Evolutionary conservation across 176 grass and related monocot species (phyloP).

Genomic region (Themeda triandra): DNA sequence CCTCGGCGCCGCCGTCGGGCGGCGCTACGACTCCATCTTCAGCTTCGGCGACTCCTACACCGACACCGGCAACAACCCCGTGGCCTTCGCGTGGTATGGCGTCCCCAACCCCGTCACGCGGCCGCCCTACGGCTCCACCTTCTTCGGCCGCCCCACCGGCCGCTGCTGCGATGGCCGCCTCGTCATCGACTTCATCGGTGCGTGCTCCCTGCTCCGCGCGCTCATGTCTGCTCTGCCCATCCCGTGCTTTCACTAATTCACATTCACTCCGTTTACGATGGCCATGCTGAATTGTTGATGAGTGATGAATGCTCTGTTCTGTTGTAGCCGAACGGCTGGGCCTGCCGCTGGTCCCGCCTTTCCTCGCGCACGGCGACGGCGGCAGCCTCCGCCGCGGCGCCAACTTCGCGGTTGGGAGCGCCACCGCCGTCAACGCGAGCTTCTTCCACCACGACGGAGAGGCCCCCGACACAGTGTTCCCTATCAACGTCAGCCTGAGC

Average conservation of each 20-base stretch:
- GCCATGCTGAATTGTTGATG: too few relatives aligned
- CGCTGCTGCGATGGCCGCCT: slow-evolving; percentile 66
- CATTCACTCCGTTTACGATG: too few relatives aligned
- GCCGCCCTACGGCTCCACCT: slow-evolving; percentile 39
- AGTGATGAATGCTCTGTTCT: too few relatives aligned
- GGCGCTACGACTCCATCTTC: slow-evolving; percentile 36
- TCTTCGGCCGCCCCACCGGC: slow-evolving; percentile 41
- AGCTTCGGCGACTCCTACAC: slow-evolving; percentile 55
- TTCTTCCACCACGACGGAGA: slow-evolving; percentile 22
- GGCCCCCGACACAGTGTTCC: background rate
- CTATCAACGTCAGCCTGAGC: slow-evolving; percentile 34
- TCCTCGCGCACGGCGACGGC: background rate
- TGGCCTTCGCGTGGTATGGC: background rate
- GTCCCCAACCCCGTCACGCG: slow-evolving; percentile 21
- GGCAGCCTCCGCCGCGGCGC: slow-evolving; percentile 37
- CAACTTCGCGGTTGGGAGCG: slow-evolving; percentile 44
- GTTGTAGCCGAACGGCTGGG: slow-evolving; percentile 13
- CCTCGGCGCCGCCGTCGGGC: background rate
- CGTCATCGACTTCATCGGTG: slow-evolving; percentile 66
- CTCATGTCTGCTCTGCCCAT: background rate
- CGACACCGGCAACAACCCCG: slow-evolving; percentile 58
- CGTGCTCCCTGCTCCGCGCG: background rate
- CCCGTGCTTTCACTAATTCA: too few relatives aligned
- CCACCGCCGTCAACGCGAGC: slow-evolving; percentile 28
- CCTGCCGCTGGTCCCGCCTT: slow-evolving; percentile 39